phyloP scores from a whole-genome alignment of 805 yeast genomes.

The Zygosaccharomyces pseudorouxii region DNA sequence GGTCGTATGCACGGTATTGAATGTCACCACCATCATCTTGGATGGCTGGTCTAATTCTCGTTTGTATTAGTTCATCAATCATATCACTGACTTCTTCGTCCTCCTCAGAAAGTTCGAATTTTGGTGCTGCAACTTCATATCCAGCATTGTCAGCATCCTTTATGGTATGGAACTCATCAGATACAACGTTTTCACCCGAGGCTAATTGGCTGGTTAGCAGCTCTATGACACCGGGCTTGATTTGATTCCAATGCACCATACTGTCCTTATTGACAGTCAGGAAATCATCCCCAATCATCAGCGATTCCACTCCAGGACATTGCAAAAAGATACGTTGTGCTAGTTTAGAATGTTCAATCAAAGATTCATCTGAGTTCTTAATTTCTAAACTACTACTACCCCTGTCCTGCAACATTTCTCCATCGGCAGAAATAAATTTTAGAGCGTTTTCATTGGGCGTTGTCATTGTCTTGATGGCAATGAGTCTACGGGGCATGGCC shows the following conservation, averaged over 20 bases:
- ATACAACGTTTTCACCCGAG: conserved; percentile 26
- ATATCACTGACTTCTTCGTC: conserved; percentile 78
- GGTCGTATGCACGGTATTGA: conserved; percentile 80
- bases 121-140: conserved; percentile 30
- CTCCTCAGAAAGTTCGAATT: conserved; percentile 46
- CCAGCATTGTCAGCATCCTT: conserved; percentile 38
- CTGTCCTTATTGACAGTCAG: conserved; percentile 67
- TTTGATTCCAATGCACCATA: conserved; percentile 64
- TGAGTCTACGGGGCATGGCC: conserved; percentile 15
- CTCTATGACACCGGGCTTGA: conserved; percentile 56
- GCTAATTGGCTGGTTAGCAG: conserved; percentile 29
- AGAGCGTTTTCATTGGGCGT: conserved; percentile 77
- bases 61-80: conserved; percentile 88
- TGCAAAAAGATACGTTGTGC: conserved; percentile 53
- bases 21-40: conserved; percentile 99
- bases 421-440: conserved; percentile 48
- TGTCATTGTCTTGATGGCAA: conserved; percentile 42
- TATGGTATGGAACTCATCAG: conserved; percentile 29
- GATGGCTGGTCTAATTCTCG: conserved; percentile 94
- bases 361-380: conserved; percentile 32
- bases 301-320: conserved; percentile 52
- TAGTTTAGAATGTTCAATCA: conserved; percentile 50
- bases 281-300: conserved; percentile 72
- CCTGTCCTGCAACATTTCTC: conserved; percentile 31
- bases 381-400: conserved; percentile 34